These are phyloP conservation scores for Claviceps sp. DNA, from an alignment of 2,329 filamentous ascomycete species.

Conservation along the genomic window DNA sequence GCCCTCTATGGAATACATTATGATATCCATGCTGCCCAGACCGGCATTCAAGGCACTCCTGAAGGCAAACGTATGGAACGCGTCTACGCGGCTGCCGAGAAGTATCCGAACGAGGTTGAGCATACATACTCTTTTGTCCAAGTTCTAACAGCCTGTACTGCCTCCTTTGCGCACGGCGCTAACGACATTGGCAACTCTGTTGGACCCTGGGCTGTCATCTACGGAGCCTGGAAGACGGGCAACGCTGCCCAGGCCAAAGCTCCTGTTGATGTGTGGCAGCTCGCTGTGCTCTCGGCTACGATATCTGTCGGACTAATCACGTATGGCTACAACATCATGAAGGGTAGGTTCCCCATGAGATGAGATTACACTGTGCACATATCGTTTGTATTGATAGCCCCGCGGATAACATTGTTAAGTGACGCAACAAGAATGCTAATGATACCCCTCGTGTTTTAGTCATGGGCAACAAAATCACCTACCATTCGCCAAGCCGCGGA, in stretches of 20 bases:
- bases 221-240: slow-evolving; percentile 51
- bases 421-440: too few relatives aligned
- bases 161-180: slow-evolving; percentile 62
- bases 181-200: slow-evolving; percentile 65
- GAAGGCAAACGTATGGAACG: slow-evolving; percentile 22
- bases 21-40: slow-evolving; percentile 50
- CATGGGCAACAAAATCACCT: slow-evolving; percentile 73
- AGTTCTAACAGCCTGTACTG: slow-evolving; percentile 55
- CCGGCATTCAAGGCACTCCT: slow-evolving; percentile 10
- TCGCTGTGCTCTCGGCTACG: slow-evolving; percentile 52
- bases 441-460: slow-evolving; percentile 26
- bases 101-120: slow-evolving; percentile 59
- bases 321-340: slow-evolving; percentile 78
- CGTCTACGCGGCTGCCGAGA: slow-evolving; percentile 49
- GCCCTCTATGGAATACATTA: slow-evolving; percentile 65
- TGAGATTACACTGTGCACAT: too few relatives aligned
- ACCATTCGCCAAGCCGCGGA: slow-evolving; percentile 43
- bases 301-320: slow-evolving; percentile 43
- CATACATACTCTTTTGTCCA: slow-evolving; percentile 56
- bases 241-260: slow-evolving; percentile 47
- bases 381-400: background rate
- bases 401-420: too few relatives aligned
- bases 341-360: slow-evolving; percentile 34
- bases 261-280: slow-evolving; percentile 60
- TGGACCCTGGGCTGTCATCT: slow-evolving; percentile 58